Base-by-base conservation (phyloP, 768 basidiomycete species). In the Serendipita sp. region DNA sequence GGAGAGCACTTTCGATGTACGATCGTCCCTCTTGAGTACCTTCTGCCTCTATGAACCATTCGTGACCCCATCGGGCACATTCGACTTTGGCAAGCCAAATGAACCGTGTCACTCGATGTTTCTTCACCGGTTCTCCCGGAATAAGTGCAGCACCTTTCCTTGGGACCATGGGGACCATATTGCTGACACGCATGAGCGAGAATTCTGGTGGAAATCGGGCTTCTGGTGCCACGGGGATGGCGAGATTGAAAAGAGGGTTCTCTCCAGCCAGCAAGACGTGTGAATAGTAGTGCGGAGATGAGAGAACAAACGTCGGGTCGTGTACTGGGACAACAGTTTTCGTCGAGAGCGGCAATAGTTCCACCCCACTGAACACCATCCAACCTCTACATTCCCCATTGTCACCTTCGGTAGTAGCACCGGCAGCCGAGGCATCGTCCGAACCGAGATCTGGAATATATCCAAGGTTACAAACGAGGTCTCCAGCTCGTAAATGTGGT, bases 31-130 rank as follows among this genome's bases (percentile, higher is more conserved):
- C 71, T 34, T 74, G 76, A 16, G 88, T 90, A 0, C 88, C 89
- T 64, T 88, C 86, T 1, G 82, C 84, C 72, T 90, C 86, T n/a
- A 90, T 75, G 13, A 88, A 75, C 88, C 89, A 89, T 67, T 89
- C 85, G 7, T 85, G 85, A 36, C 79, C 76, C 84, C 89, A 87
- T 70, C 38, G 72, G 74, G 65, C 75, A 75, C 66, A 75, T 28
- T 74, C 15, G 18, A 83, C 73, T 41, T 77, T 75, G 38, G 83
- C 86, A 3, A 83, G 78, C 89, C 89, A 91, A 66, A 79, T 78
- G 69, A 81, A 82, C 69, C 79, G 82, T 68, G 79, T 81, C 64
- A 81, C 86, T 30, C 82, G 23, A 32, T 32, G 56, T 65, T 23
- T 47, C 23, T 58, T 46, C 51, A 23, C 66, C 18, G 15, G 32